Evolutionary conservation across 1,284 basidiomycete species (phyloP), one percentile per base, ranked within the genome.

Genomic region (Irpex lacteus): DNA sequence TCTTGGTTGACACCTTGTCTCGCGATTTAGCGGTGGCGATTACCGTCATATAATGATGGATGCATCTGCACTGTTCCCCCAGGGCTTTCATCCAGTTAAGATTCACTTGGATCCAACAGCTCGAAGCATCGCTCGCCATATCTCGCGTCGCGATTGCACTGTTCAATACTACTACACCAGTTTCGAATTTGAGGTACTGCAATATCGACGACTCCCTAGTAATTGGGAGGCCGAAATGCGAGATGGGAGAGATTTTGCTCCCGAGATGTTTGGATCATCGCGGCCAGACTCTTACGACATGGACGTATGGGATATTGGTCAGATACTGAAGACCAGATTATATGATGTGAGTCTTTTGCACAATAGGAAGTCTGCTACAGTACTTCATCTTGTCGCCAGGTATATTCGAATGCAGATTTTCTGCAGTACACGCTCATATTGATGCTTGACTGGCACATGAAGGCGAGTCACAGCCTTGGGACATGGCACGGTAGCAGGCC

Each of bases 31-130:
- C n/a, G 40, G n/a, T 47, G 40, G 40, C 3, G 52, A 8, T 13
- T 53, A 53, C 52, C 52, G 18, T 11, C 38, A 53, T 37, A 19
- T 63, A 18, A 63, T 63, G 62, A 63, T 63, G 62, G 62, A 63
- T 44, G 62, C 62, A 19, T 8, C 13, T 1, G n/a, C 44, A 1
- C 13, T 63, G n/a, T 63, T 53, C 38, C 62, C 62, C 26, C 7
- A 55, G 6, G 62, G 62, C 47, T 63, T 60, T 36, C 58, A 63
- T 60, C 62, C 62, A 19, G 47, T 63, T 2, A 15, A 44, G 40
- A 18, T 5, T 18, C 6, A 60, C 5, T 26, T 38, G 5, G 15
- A 40, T n/a, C 59, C 63, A 5, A 50, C 54, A 36, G 15, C 19
- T 32, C 18, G 11, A 32, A 9, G 5, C 15, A 4, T 1, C 0